These are phyloP conservation scores for Talaromyces pinophilus DNA, from an alignment of 2,329 filamentous ascomycete species.

Conservation along the genomic window DNA sequence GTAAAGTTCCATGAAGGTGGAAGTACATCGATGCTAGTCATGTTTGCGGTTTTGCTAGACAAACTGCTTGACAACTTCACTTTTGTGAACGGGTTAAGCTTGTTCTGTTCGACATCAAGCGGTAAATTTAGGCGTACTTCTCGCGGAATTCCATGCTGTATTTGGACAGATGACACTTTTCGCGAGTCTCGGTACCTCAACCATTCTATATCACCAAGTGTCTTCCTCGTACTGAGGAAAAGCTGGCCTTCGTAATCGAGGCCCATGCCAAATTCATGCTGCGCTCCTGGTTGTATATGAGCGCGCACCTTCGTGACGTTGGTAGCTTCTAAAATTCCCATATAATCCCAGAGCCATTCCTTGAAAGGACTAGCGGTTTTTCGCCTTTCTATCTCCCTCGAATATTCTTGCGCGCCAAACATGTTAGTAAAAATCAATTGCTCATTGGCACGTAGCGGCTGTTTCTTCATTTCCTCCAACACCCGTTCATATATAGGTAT, in stretches of 20 bases:
- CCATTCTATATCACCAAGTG: constrained; percentile 45
- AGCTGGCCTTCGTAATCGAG: constrained; percentile 55
- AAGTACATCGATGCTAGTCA: constrained; percentile 46
- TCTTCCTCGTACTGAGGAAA: constrained; percentile 49
- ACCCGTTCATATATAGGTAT: constrained; percentile 49
- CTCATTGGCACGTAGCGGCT: constrained; percentile 41
- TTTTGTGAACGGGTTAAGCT: constrained; percentile 39
- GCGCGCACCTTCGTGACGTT: constrained; percentile 41
- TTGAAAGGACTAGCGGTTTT: constrained; percentile 36
- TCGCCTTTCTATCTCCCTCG: constrained; percentile 47
- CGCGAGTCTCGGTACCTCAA: constrained; percentile 42
- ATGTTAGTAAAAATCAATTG: constrained; percentile 55
- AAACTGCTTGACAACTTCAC: constrained; percentile 31
- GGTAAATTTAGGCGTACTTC: constrained; percentile 44
- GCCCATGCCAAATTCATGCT: constrained; percentile 55
- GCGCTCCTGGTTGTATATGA: constrained; percentile 38
- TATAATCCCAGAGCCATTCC: constrained; percentile 41
- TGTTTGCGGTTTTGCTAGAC: constrained; percentile 36
- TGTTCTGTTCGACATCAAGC: constrained; percentile 36
- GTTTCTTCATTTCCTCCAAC: constrained; percentile 39
- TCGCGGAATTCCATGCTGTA: constrained; percentile 39
- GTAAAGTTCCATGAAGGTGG: constrained; percentile 41
- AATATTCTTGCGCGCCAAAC: constrained; percentile 56
- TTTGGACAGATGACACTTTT: constrained; percentile 39
- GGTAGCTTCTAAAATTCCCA: constrained; percentile 42